A percentile compares a stretch with the other conserved stretches of the same genome.
Conservation (phyloP, 768 basidiomycete genomes). For the Boletus eberwhitei region DNA sequence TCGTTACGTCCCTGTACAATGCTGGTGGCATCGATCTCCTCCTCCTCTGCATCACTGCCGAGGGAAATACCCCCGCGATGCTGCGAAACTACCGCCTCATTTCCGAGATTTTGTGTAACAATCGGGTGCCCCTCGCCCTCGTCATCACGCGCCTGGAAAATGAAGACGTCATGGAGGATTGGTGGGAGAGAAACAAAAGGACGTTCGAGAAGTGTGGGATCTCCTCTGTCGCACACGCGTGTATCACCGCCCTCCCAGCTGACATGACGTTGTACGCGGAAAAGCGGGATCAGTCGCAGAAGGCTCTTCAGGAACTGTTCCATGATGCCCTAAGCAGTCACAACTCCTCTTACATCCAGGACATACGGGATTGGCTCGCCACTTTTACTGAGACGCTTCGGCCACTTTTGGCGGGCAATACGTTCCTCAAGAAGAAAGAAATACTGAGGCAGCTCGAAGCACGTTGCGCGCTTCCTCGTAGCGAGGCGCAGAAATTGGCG, state of each 20-base stretch:
- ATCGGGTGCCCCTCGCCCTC: not conserved
- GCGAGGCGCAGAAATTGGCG: not conserved
- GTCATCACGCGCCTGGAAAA: not conserved
- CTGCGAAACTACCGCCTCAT: not conserved
- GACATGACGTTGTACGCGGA: not conserved
- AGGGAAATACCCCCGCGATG: not conserved
- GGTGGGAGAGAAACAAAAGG: not conserved
- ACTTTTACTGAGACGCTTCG: not conserved
- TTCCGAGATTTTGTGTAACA: not conserved
- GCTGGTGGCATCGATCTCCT: constrained; percentile 2
- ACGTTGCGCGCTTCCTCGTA: not conserved
- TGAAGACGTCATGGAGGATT: not conserved
- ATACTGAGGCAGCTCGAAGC: not conserved
- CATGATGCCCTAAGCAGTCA: not conserved
- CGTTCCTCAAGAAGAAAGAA: too few relatives aligned
- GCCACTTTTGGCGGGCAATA: not conserved
- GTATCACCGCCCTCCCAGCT: not conserved
- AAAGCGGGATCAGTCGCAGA: not conserved
- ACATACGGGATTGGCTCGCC: not conserved
- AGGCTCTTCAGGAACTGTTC: not conserved
- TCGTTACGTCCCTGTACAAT: not conserved
- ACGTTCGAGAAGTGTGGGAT: not conserved
- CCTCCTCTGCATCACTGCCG: not conserved
- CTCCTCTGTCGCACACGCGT: not conserved
- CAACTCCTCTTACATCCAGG: not conserved